Percentiles rank a stretch among this genome's conserved stretches.
Conservation (phyloP, 2,329 filamentous ascomycete genomes). For the Decorospora gaudefroyi region DNA sequence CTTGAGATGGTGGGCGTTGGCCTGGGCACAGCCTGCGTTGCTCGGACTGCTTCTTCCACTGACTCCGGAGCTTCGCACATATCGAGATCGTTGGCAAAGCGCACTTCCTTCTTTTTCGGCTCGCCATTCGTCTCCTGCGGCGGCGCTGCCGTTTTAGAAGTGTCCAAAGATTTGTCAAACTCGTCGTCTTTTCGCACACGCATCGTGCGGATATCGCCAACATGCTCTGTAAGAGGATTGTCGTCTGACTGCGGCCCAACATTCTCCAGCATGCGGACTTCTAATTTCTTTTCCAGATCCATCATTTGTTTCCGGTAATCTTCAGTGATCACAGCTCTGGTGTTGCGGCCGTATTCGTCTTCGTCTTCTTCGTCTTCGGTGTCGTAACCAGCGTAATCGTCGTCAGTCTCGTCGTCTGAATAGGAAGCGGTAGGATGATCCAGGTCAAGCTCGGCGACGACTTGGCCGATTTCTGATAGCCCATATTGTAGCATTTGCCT, state of each 20-base stretch:
- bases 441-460: conserved; percentile 88
- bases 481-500: conserved; percentile 91
- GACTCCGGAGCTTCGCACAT: conserved; percentile 59
- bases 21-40: conserved; percentile 3
- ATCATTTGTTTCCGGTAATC: conserved; percentile 83
- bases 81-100: conserved; percentile 77
- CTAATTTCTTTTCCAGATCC: conserved; percentile 78
- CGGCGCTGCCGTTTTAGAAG: conserved; percentile 1
- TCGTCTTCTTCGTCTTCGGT: conserved; percentile 68
- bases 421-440: conserved; percentile 65
- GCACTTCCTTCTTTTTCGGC: conserved; percentile 68
- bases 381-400: conserved; percentile 49
- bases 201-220: conserved; percentile 63
- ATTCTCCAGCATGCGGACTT: conserved; percentile 61
- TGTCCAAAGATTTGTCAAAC: conserved; percentile 33
- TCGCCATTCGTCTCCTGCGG: conserved; percentile 14
- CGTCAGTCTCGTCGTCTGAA: conserved; percentile 54
- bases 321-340: conserved; percentile 67
- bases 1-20: conserved; percentile 40
- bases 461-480: conserved; percentile 82
- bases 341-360: conserved; percentile 76
- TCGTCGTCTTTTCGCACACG: conserved; percentile 50
- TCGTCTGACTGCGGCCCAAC: conserved; percentile 56
- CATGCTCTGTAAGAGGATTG: conserved; percentile 50
- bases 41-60: conserved; percentile 26